Evolutionary conservation across 352 stramenopile species (phyloP).

Genomic region (Globisporangium recalcitrans): DNA sequence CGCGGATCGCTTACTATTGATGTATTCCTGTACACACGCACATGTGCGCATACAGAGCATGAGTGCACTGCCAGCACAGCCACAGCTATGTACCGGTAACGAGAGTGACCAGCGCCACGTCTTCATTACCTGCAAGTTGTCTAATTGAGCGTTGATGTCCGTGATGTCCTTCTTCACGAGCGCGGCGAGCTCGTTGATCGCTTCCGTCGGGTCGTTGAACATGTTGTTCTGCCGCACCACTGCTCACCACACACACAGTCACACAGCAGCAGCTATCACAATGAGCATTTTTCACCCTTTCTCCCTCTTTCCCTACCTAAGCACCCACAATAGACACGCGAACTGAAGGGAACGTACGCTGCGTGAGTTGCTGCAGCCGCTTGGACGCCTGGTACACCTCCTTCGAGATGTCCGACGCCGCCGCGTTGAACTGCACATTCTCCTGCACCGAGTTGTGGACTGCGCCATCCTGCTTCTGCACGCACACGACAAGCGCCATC

Average conservation of each 20-base stretch:
- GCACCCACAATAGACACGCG: neutral
- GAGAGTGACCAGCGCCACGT: neutral
- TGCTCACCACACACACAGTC: conserved; percentile 14
- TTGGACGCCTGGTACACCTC: conserved; percentile 80
- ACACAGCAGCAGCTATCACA: neutral
- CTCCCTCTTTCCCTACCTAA: neutral
- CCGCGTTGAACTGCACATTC: conserved; percentile 77
- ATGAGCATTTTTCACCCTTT: neutral
- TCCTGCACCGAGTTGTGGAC: conserved; percentile 47
- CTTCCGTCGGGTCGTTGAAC: conserved; percentile 82
- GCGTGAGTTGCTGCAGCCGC: conserved; percentile 73
- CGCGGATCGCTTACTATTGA: conserved; percentile 56
- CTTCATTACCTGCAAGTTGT: conserved; percentile 61
- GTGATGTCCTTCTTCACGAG: conserved; percentile 87
- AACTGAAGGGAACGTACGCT: conserved; percentile 34
- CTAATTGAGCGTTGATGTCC: conserved; percentile 80
- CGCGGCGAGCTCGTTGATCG: conserved; percentile 77
- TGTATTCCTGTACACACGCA: conserved; percentile 41
- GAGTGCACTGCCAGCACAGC: neutral
- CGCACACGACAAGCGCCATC: neutral
- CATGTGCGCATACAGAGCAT: neutral
- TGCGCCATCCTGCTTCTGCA: conserved; percentile 27
- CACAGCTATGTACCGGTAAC: neutral
- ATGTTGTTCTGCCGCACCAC: conserved; percentile 87
- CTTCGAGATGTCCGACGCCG: conserved; percentile 76